Evolutionary conservation across 2,329 filamentous ascomycete species (phyloP).

Genomic region (Amylocarpus encephaloides): DNA sequence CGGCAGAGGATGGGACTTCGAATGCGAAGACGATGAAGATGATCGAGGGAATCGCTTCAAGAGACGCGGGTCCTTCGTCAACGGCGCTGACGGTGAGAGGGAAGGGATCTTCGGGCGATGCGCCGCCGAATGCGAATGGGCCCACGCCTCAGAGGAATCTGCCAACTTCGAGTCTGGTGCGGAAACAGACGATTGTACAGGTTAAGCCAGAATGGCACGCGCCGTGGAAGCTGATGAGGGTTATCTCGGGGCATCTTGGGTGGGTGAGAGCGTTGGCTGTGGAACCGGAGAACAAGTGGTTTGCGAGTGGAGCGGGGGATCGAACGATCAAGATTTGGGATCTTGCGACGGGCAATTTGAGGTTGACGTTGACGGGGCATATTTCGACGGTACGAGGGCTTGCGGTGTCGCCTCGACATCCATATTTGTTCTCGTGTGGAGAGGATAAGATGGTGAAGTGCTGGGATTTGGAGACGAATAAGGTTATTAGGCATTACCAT

Average conservation of each 20-base stretch:
- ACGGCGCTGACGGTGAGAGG: slow-evolving; percentile 51
- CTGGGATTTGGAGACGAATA: slow-evolving; percentile 99
- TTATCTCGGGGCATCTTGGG: slow-evolving; percentile 91
- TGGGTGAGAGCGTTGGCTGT: slow-evolving; percentile 89
- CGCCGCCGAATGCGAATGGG: slow-evolving; percentile 49
- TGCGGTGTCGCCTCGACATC: slow-evolving; percentile 86
- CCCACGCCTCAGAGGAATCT: slow-evolving; percentile 44
- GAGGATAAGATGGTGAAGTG: slow-evolving; percentile 99
- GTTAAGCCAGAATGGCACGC: slow-evolving; percentile 91
- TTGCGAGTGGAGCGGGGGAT: slow-evolving; percentile 90
- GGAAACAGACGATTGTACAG: slow-evolving; percentile 53
- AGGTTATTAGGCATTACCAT: slow-evolving; percentile 96
- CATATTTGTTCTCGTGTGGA: slow-evolving; percentile 94
- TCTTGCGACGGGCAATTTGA: slow-evolving; percentile 76
- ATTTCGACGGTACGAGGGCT: slow-evolving; percentile 90
- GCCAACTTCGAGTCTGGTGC: slow-evolving; percentile 51
- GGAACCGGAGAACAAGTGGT: slow-evolving; percentile 96
- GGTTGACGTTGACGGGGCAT: slow-evolving; percentile 84
- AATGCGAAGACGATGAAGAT: slow-evolving; percentile 53
- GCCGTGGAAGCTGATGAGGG: slow-evolving; percentile 97
- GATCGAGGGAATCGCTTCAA: slow-evolving; percentile 55
- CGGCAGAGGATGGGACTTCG: slow-evolving; percentile 25
- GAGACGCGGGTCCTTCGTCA: slow-evolving; percentile 38
- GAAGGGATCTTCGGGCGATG: slow-evolving; percentile 34
- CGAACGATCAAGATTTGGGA: slow-evolving; percentile 99